These are phyloP conservation scores for Aspergillus nanangensis DNA, from an alignment of 495 filamentous ascomycete species.

Conservation along the genomic window DNA sequence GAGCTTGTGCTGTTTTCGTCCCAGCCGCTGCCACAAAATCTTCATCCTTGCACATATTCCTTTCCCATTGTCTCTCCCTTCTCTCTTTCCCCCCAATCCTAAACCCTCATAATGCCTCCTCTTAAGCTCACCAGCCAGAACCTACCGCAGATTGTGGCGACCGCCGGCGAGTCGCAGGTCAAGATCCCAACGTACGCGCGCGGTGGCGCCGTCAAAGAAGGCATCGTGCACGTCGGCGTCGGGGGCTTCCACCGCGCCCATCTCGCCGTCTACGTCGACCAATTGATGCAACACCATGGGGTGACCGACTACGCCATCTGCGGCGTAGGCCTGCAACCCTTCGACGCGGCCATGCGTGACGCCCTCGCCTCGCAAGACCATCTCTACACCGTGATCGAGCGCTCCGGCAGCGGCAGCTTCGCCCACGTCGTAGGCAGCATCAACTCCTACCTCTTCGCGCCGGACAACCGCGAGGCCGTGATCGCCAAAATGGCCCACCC, in stretches of 20 bases:
- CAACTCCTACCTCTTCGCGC: slow-evolving; percentile 45
- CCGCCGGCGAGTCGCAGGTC: slow-evolving; percentile 21
- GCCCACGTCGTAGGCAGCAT: slow-evolving; percentile 45
- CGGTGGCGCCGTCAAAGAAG: slow-evolving; percentile 40
- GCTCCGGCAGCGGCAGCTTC: slow-evolving; percentile 39
- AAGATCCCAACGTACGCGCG: slow-evolving; percentile 35
- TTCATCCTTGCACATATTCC: too few relatives aligned
- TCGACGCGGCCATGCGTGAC: slow-evolving; percentile 42
- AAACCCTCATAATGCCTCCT: slow-evolving; percentile 35
- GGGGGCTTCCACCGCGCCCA: slow-evolving; percentile 48
- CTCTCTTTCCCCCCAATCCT: too few relatives aligned
- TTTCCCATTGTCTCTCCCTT: too few relatives aligned
- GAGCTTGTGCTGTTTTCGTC: too few relatives aligned
- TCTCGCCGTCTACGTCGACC: slow-evolving; percentile 43
- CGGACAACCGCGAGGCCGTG: slow-evolving; percentile 42
- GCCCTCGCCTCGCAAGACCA: slow-evolving; percentile 38
- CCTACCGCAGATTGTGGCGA: slow-evolving; percentile 30
- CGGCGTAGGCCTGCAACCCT: slow-evolving; percentile 44
- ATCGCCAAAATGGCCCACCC: slow-evolving; percentile 47
- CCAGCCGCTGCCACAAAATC: too few relatives aligned
- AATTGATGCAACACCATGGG: slow-evolving; percentile 42
- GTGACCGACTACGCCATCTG: slow-evolving; percentile 41
- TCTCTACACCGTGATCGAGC: slow-evolving; percentile 46
- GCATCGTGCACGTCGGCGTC: slow-evolving; percentile 45
- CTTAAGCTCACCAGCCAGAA: slow-evolving; percentile 38